phyloP scores from a whole-genome alignment of 169 alveolate genomes.

The Plasmodium cynomolgi region DNA sequence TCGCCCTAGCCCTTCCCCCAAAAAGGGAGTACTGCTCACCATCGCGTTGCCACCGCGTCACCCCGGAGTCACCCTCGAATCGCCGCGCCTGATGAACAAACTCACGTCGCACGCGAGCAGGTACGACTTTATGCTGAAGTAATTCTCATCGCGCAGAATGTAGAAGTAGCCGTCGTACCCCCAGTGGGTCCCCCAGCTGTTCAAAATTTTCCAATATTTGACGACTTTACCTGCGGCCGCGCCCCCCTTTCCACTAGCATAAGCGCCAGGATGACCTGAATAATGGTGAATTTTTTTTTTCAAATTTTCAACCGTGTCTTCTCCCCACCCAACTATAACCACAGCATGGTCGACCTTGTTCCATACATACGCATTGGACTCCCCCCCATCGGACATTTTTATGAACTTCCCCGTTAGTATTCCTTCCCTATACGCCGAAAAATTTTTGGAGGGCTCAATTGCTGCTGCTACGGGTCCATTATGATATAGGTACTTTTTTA shows the following conservation, averaged over 20 bases:
- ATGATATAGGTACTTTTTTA: constrained; percentile 50
- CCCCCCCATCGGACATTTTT: constrained; percentile 64
- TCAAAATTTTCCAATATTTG: constrained; percentile 64
- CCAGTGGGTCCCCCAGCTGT: constrained; percentile 74
- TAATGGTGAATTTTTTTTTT: constrained; percentile 5
- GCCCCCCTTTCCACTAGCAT: neutral
- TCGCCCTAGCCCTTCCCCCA: neutral
- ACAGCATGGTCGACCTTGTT: constrained; percentile 75
- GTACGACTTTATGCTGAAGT: constrained; percentile 42
- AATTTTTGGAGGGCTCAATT: constrained; percentile 53
- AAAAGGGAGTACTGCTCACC: neutral
- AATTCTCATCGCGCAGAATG: constrained; percentile 49
- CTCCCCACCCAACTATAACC: constrained; percentile 75
- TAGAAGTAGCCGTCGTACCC: constrained; percentile 63
- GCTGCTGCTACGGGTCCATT: constrained; percentile 76
- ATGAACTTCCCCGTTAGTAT: constrained; percentile 39
- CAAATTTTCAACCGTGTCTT: constrained; percentile 38
- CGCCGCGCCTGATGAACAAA: constrained; percentile 1
- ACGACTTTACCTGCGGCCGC: neutral
- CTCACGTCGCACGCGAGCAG: constrained; percentile 66
- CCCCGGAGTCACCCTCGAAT: neutral
- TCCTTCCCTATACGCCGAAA: constrained; percentile 33
- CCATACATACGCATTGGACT: constrained; percentile 70
- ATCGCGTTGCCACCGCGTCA: neutral
- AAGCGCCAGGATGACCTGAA: neutral